Evolutionary conservation across 257 asterid genomes (phyloP).

Genomic region (Apocynum venetum): DNA sequence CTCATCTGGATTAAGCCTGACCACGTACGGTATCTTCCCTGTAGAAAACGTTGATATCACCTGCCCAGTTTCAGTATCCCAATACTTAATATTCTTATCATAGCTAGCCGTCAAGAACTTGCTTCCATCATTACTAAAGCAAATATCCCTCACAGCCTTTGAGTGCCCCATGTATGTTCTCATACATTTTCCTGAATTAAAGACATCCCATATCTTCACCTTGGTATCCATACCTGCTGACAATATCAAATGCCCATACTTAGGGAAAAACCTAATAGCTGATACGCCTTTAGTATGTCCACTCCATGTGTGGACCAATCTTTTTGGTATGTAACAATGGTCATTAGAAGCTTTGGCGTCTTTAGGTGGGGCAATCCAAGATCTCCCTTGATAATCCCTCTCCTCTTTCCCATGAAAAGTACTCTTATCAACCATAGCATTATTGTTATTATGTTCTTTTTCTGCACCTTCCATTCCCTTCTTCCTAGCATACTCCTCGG

Average conservation of each 20-base stretch:
- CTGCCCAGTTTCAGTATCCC: constrained; percentile 99
- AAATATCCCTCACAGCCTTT: constrained; percentile 89
- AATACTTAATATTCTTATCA: constrained; percentile 93
- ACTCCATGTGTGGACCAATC: constrained; percentile 94
- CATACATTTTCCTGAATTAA: constrained; percentile 87
- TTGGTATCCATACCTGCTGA: constrained; percentile 98
- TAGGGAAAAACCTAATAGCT: constrained; percentile 93
- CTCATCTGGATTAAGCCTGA: constrained; percentile 92
- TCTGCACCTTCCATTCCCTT: constrained; percentile 81
- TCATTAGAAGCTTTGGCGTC: constrained; percentile 92
- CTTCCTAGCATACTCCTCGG: constrained; percentile 95
- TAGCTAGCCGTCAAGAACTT: constrained; percentile 92
- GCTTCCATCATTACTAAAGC: constrained; percentile 85
- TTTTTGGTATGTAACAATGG: constrained; percentile 95
- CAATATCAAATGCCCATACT: constrained; percentile 82
- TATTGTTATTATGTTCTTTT: constrained; percentile 53
- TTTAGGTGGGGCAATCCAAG: constrained; percentile 95
- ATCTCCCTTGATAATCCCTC: constrained; percentile 95
- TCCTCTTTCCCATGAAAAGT: constrained; percentile 95
- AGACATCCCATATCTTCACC: constrained; percentile 97
- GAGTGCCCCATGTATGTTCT: constrained; percentile 96
- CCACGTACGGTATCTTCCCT: constrained; percentile 90
- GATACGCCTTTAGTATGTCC: constrained; percentile 98
- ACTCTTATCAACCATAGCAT: constrained; percentile 58
- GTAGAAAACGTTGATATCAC: constrained; percentile 90